Evolutionary conservation across 768 basidiomycete species (phyloP).

Genomic region (Trichaptum fuscoviolaceum): DNA sequence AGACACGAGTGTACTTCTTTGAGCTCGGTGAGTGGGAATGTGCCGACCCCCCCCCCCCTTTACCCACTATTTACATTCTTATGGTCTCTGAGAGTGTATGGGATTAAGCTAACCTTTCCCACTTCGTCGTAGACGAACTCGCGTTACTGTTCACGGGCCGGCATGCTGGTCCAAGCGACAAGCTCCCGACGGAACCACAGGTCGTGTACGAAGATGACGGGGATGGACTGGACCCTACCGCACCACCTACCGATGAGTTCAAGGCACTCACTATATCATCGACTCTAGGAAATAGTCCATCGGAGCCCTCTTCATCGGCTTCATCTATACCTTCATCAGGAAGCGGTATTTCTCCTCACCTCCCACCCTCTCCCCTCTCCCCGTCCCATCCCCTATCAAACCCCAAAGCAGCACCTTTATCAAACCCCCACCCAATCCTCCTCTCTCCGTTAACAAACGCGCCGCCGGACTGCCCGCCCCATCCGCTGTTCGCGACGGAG

Average conservation of each 20-base stretch:
- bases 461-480: slow-evolving; percentile 26
- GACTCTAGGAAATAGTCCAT: background rate
- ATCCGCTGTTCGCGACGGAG: slow-evolving; percentile 71
- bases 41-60: slow-evolving; percentile 4
- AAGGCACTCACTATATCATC: slow-evolving; percentile 3
- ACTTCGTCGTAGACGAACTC: slow-evolving; percentile 54
- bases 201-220: background rate
- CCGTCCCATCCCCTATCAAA: background rate
- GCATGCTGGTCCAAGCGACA: slow-evolving; percentile 26
- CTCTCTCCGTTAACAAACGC: slow-evolving; percentile 24
- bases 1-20: slow-evolving; percentile 97
- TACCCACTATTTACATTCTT: background rate
- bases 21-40: slow-evolving; percentile 52
- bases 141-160: slow-evolving; percentile 74
- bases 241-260: slow-evolving; percentile 9
- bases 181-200: background rate
- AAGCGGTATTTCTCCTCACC: slow-evolving; percentile 10
- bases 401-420: slow-evolving; percentile 28
- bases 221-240: slow-evolving; percentile 1
- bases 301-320: slow-evolving; percentile 11
- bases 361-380: slow-evolving; percentile 8
- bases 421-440: slow-evolving; percentile 14
- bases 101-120: background rate
- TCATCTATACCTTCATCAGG: background rate
- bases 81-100: background rate